Evolutionary conservation across 208 protist species (phyloP).

Genomic region (Herpetomonas tarakana): DNA sequence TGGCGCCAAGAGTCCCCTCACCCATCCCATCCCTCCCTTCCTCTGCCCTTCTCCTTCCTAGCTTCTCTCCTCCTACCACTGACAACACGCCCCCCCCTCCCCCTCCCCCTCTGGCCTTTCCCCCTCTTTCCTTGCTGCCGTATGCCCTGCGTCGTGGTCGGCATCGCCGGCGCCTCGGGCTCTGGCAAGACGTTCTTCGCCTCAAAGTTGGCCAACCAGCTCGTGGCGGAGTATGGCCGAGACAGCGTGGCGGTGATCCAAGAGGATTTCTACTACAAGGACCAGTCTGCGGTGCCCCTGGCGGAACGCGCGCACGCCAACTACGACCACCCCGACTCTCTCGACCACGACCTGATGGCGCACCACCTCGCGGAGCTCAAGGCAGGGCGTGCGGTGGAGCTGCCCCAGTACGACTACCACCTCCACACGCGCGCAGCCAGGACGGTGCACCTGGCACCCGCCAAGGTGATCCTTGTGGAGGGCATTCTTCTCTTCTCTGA

Average conservation of each 20-base stretch:
- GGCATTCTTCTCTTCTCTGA: slow-evolving; percentile 87
- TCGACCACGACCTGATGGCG: slow-evolving; percentile 73
- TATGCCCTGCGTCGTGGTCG: too few relatives aligned
- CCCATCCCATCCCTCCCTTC: too few relatives aligned
- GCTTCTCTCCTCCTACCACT: too few relatives aligned
- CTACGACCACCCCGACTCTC: slow-evolving; percentile 70
- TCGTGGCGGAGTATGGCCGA: slow-evolving; percentile 33
- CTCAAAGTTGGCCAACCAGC: slow-evolving; percentile 56
- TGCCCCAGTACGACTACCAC: slow-evolving; percentile 92
- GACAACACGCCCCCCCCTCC: too few relatives aligned
- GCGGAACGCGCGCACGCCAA: slow-evolving; percentile 20
- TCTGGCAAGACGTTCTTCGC: slow-evolving; percentile 76
- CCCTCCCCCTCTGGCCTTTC: neutral
- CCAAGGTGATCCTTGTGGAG: slow-evolving; percentile 89
- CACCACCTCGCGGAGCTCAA: slow-evolving; percentile 54
- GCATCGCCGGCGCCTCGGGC: slow-evolving; percentile 80
- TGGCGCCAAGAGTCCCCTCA: too few relatives aligned
- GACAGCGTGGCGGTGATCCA: slow-evolving; percentile 71
- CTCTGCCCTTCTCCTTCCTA: too few relatives aligned
- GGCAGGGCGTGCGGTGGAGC: slow-evolving; percentile 47
- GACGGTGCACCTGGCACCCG: slow-evolving; percentile 44
- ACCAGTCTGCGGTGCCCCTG: slow-evolving; percentile 23
- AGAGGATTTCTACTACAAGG: slow-evolving; percentile 87
- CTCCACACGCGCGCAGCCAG: slow-evolving; percentile 54
- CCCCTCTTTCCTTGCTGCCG: too few relatives aligned